A percentile compares a stretch with the other conserved stretches of the same genome.
Evolutionary conservation across 2,329 filamentous ascomycete species (phyloP).

Genomic region (Pestalotiopsis sp.): DNA sequence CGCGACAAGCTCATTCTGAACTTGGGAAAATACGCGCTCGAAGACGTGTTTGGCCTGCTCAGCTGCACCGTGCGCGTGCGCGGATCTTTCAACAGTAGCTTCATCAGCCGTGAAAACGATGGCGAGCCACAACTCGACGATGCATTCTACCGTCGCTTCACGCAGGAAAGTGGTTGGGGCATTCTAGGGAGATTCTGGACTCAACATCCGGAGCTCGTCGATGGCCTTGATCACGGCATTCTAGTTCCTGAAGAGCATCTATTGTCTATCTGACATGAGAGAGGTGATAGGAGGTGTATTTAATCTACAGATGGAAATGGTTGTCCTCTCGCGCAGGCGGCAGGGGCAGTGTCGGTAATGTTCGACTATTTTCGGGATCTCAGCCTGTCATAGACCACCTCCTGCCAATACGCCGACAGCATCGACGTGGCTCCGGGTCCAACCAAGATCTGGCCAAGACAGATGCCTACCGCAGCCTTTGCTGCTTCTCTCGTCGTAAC

Average conservation of each 20-base stretch:
- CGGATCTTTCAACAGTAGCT: neutral
- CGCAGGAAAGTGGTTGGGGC: neutral
- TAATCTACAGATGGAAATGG: neutral
- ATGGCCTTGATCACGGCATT: neutral
- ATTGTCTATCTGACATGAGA: neutral
- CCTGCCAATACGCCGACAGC: conserved; percentile 27
- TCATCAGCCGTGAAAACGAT: conserved; percentile 2
- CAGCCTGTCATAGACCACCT: conserved; percentile 13
- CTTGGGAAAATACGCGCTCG: neutral
- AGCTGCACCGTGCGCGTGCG: conserved; percentile 1
- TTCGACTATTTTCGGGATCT: neutral
- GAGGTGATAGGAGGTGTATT: neutral
- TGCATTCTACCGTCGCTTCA: neutral
- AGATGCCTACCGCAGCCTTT: neutral
- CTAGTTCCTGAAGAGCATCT: conserved; percentile 1
- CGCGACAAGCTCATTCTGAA: neutral
- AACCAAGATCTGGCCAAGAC: conserved; percentile 18
- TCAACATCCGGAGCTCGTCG: conserved; percentile 1
- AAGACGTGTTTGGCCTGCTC: neutral
- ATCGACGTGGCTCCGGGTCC: conserved; percentile 26
- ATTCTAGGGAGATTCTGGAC: conserved; percentile 1
- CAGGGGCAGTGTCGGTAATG: neutral
- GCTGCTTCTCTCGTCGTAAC: conserved; percentile 17
- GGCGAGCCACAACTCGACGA: conserved; percentile 4
- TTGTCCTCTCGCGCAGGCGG: neutral